Base-by-base conservation (phyloP, 345 rosid genomes). In the Heritiera fomes region DNA sequence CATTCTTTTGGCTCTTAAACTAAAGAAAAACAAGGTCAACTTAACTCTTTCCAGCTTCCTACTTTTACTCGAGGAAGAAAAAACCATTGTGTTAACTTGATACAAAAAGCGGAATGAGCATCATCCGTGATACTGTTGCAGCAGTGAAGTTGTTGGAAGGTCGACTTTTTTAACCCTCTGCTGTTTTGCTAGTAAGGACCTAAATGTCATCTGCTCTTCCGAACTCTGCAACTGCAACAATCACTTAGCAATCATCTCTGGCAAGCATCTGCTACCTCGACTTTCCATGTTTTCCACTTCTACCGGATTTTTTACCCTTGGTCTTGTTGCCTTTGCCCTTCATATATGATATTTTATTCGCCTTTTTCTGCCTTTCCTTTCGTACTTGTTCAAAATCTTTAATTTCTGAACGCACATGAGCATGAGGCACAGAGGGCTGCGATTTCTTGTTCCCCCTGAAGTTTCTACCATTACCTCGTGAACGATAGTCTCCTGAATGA, bases 321-420 rank as follows among this genome's bases (percentile, higher is more conserved):
- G 74, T 81, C 52, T 86, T 89, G 13, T 78, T 81, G 61, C 84
- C 77, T 86, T 91, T 94, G 87, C 83, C 85, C 80, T 96, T 92
- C 81, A 91, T 73, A 76, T 85, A 87, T 18, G 93, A 85, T 14
- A 84, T 58, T 84, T 80, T 87, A 77, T 83, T 82, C 0, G 93
- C 98, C 83, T 90, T 96, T 70, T 86, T 84, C 89, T 90, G 95
- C 80, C 98, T 89, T 75, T 90, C 98, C 82, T 91, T 96, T 7
- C 99, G 89, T 61, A 96, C 92, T 75, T 96, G 99, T 0, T 96
- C 98, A 17, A 94, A 81, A 85, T 92, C 85, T 87, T 92, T 96
- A 71, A 94, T 85, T 83, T 96, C 98, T 18, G 97, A 90, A 67
- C 89, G 97, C 62, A 95, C 88, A 64, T 95, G 89, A 41, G 97